Evolutionary conservation across 352 stramenopile species (phyloP).

Genomic region (Phytophthora europaea): DNA sequence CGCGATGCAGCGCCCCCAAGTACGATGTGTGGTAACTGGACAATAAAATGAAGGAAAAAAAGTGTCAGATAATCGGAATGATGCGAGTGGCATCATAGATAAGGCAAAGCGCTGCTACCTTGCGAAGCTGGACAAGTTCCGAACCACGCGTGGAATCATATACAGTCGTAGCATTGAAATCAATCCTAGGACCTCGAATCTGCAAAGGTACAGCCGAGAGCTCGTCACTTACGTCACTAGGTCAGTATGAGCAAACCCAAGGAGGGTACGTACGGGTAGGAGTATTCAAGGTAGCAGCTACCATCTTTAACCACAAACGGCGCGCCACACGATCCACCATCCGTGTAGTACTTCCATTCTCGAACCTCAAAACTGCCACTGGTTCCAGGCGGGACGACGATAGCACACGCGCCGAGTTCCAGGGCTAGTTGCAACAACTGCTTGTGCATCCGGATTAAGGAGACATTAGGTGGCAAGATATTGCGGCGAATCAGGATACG

Average conservation of each 20-base stretch:
- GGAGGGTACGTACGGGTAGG: constrained; percentile 62
- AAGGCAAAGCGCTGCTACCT: constrained; percentile 48
- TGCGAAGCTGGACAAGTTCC: constrained; percentile 81
- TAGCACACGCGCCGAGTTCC: constrained; percentile 60
- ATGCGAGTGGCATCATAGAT: not conserved
- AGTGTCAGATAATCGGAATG: not conserved
- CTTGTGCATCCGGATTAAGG: constrained; percentile 58
- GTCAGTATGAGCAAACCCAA: not conserved
- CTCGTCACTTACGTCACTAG: not conserved
- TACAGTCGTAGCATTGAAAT: constrained; percentile 78
- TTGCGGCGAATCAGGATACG: constrained; percentile 75
- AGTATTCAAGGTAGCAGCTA: constrained; percentile 77
- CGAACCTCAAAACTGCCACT: constrained; percentile 59
- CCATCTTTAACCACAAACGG: constrained; percentile 43
- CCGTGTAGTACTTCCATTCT: constrained; percentile 79
- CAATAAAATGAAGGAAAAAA: not conserved
- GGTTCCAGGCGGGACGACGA: constrained; percentile 68
- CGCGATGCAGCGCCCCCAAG: constrained; percentile 74
- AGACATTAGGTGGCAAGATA: constrained; percentile 60
- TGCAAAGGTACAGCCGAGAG: constrained; percentile 19
- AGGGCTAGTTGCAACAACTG: constrained; percentile 51
- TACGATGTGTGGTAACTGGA: constrained; percentile 81
- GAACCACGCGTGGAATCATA: constrained; percentile 78
- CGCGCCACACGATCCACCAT: constrained; percentile 41
- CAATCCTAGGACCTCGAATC: constrained; percentile 75